These are phyloP conservation scores for Staphylotrichum longicolle DNA, from an alignment of 495 filamentous ascomycete species.

Conservation along the genomic window DNA sequence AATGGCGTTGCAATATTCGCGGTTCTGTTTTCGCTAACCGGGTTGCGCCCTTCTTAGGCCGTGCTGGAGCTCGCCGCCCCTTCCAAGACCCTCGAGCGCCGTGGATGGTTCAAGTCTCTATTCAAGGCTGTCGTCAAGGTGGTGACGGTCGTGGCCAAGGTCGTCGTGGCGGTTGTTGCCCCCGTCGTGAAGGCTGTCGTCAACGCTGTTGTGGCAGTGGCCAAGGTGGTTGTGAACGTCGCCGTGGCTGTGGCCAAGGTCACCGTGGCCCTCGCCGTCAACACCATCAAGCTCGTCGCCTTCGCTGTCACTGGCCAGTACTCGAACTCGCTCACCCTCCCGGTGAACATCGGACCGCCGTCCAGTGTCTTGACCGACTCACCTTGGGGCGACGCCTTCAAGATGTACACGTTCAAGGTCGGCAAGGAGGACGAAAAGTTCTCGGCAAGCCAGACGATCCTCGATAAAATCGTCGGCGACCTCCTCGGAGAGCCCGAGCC, in stretches of 20 bases:
- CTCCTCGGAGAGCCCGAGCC: conserved; percentile 15
- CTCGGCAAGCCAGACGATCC: neutral
- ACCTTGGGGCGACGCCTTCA: conserved; percentile 16
- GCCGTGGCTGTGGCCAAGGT: neutral
- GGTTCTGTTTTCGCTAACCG: too few species aligned
- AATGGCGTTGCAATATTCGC: too few species aligned
- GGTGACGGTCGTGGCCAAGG: neutral
- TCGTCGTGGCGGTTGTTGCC: too few species aligned
- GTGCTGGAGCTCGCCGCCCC: neutral
- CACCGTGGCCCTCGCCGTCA: neutral
- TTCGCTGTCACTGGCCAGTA: conserved; percentile 13
- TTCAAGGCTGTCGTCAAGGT: neutral
- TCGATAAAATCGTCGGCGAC: neutral
- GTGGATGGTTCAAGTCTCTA: neutral
- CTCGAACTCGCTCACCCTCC: conserved; percentile 7
- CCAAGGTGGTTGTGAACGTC: neutral
- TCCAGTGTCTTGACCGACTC: conserved; percentile 1
- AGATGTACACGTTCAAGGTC: conserved; percentile 10
- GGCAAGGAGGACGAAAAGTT: conserved; percentile 13
- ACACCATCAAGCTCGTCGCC: conserved; percentile 2
- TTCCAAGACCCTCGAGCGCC: neutral
- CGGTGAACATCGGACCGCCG: conserved; percentile 4
- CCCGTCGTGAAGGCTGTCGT: too few species aligned
- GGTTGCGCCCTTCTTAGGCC: neutral
- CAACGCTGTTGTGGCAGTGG: neutral